Evolutionary conservation across 192 early-diverging fungal genomes (phyloP), one percentile per base, ranked within the genome.

Genomic region (Coemansia brasiliensis): DNA sequence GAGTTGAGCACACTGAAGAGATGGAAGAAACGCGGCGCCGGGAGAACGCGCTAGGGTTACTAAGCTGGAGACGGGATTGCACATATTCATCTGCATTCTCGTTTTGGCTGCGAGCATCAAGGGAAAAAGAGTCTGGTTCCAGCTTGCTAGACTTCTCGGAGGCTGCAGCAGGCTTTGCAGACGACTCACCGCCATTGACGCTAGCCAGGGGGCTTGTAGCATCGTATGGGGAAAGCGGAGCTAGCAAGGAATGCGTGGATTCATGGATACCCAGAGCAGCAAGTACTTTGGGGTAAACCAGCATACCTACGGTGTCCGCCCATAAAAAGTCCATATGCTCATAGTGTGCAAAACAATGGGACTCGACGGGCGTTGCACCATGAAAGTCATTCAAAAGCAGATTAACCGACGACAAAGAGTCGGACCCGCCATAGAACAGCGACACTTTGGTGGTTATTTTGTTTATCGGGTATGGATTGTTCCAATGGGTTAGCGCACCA

Each of bases 341-440:
- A 72, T 92, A 95, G 53, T 86, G 79, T 17, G 65, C 59, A 39
- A 92, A 72, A 39, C 85, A 81, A 59, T 83, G 74, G 1, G 83
- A 68, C 39, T 84, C 86, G 3, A 72, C 82, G 8, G 62, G 65
- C 12, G 55, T 41, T 2, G 48, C 55, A n/a, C 41, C 51, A 16
- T 52, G 15, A 8, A 88, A 45, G 16, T 85, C 83, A 38, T 87
- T 81, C 3, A 83, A 35, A 15, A 90, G 69, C 15, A 75, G 69
- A 6, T 85, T 52, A 26, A 92, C 85, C 32, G 93, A 85, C 0
- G 92, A 89, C 12, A 97, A 77, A 2, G 89, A 89, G 57, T 97
- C 93, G 12, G 85, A 81, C 8, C 90, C 88, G 37, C 94, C 94
- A 57, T 95, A 90, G 73, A 97, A 97, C 42, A 97, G 69, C 5